A percentile compares a stretch with the other conserved stretches of the same genome.
phyloP scores from a whole-genome alignment of 2,329 filamentous ascomycete genomes.

The Fusarium mangiferae region DNA sequence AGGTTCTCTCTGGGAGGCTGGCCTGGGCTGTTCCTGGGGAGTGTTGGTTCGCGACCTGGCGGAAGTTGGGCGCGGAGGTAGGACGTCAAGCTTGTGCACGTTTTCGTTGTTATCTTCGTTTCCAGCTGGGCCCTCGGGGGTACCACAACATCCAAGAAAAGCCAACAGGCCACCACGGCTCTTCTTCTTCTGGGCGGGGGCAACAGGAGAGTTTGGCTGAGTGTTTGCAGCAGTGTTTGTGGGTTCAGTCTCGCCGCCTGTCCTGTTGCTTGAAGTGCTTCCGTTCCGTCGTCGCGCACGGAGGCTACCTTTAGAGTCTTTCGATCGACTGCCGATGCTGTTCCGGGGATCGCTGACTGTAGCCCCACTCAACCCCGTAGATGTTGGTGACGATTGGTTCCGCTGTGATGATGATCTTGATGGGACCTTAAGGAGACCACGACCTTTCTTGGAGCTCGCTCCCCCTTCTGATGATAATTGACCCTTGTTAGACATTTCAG shows the following conservation, averaged over 20 bases:
- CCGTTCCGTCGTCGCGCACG: conserved; percentile 71
- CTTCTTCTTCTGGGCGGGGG: conserved; percentile 63
- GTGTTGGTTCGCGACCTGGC: conserved; percentile 65
- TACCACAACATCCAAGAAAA: conserved; percentile 74
- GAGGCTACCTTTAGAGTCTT: conserved; percentile 73
- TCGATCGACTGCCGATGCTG: conserved; percentile 72
- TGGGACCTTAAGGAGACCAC: conserved; percentile 66
- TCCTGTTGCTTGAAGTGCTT: conserved; percentile 74
- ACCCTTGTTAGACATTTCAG: conserved; percentile 57
- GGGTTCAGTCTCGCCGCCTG: conserved; percentile 63
- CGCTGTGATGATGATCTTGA: conserved; percentile 71
- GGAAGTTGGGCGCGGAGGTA: conserved; percentile 64
- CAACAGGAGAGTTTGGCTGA: conserved; percentile 62
- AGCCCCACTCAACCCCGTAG: conserved; percentile 68
- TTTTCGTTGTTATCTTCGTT: conserved; percentile 65
- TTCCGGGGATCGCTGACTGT: conserved; percentile 69
- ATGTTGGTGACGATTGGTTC: conserved; percentile 67
- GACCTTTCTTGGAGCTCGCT: conserved; percentile 59
- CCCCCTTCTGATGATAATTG: conserved; percentile 55
- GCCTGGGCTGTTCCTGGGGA: conserved; percentile 60
- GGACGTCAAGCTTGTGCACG: conserved; percentile 67
- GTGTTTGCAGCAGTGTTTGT: conserved; percentile 61
- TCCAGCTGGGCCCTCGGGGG: conserved; percentile 67
- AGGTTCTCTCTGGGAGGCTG: conserved; percentile 62
- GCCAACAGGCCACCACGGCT: conserved; percentile 65